Percentiles rank a stretch among this genome's conserved stretches.
Conservation (phyloP, 352 stramenopile genomes). For the Globisporangium rhizosaccharum region DNA sequence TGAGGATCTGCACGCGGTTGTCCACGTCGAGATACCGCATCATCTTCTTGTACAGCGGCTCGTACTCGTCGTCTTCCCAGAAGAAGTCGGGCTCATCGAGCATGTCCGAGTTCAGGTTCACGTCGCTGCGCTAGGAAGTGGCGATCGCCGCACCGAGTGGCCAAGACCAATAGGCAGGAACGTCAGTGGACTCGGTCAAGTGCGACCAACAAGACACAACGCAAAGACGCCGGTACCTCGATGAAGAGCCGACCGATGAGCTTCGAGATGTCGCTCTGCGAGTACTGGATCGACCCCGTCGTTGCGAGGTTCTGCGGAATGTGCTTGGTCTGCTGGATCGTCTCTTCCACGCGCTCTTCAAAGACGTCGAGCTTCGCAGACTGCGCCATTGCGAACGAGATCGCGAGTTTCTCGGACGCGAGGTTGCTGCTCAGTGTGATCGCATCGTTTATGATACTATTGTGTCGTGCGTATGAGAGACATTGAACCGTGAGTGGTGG, state of each 20-base stretch:
- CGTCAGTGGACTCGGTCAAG: too few species aligned
- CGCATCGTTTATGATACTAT: conserved; percentile 70
- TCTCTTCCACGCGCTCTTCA: conserved; percentile 87
- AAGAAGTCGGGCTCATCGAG: conserved; percentile 94
- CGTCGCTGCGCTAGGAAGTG: conserved; percentile 68
- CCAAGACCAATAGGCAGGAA: neutral
- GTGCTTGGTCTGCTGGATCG: conserved; percentile 82
- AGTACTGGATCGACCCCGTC: conserved; percentile 89
- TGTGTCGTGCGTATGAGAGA: neutral
- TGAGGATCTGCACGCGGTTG: conserved; percentile 90
- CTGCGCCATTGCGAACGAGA: conserved; percentile 91
- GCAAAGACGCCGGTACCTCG: conserved; percentile 28
- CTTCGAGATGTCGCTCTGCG: conserved; percentile 87
- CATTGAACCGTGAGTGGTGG: neutral
- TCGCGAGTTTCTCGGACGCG: conserved; percentile 87
- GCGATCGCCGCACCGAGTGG: neutral
- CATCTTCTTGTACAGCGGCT: conserved; percentile 90
- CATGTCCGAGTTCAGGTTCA: conserved; percentile 94
- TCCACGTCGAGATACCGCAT: conserved; percentile 92
- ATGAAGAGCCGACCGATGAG: conserved; percentile 90
- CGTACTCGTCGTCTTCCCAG: conserved; percentile 92
- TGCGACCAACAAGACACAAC: neutral
- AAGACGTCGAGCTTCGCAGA: conserved; percentile 92
- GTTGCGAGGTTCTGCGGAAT: conserved; percentile 86
- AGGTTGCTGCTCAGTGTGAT: conserved; percentile 80